A percentile compares a stretch with the other conserved stretches of the same genome.
Evolutionary conservation across 1,284 basidiomycete species (phyloP).

Genomic region (Sanguinoderma infundibulare): DNA sequence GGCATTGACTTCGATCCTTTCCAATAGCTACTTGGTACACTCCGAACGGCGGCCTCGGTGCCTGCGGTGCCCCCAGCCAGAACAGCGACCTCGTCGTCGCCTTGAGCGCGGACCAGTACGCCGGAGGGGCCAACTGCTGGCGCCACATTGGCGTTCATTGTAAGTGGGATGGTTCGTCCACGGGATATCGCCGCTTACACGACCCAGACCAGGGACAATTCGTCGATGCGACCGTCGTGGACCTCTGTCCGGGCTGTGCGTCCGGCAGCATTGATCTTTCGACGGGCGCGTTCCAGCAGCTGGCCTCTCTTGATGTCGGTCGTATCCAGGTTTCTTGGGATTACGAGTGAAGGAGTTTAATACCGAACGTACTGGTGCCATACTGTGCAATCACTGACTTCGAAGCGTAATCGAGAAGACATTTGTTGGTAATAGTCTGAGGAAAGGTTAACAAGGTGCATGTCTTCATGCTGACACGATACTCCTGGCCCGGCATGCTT

Average conservation of each 20-base stretch:
- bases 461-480: too few species aligned
- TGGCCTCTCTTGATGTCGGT: slow-evolving; percentile 6
- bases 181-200: neutral
- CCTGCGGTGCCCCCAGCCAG: slow-evolving; percentile 9
- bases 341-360: slow-evolving; percentile 2
- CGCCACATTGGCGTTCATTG: slow-evolving; percentile 2
- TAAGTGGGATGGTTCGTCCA: neutral
- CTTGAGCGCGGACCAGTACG: slow-evolving; percentile 14
- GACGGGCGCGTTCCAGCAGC: neutral
- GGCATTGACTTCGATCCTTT: neutral
- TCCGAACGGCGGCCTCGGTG: slow-evolving; percentile 3
- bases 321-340: slow-evolving; percentile 13
- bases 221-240: slow-evolving; percentile 13
- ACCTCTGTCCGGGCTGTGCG: slow-evolving; percentile 11
- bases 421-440: too few species aligned
- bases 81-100: slow-evolving; percentile 22
- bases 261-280: slow-evolving; percentile 7
- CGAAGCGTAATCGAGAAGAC: too few species aligned
- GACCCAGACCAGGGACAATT: slow-evolving; percentile 13
- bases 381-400: too few species aligned
- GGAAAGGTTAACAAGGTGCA: too few species aligned
- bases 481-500: too few species aligned
- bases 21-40: slow-evolving; percentile 9
- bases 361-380: too few species aligned
- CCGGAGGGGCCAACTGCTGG: slow-evolving; percentile 16